Conservation (phyloP, 257 asterid genomes). For the Gentiana dahurica region DNA sequence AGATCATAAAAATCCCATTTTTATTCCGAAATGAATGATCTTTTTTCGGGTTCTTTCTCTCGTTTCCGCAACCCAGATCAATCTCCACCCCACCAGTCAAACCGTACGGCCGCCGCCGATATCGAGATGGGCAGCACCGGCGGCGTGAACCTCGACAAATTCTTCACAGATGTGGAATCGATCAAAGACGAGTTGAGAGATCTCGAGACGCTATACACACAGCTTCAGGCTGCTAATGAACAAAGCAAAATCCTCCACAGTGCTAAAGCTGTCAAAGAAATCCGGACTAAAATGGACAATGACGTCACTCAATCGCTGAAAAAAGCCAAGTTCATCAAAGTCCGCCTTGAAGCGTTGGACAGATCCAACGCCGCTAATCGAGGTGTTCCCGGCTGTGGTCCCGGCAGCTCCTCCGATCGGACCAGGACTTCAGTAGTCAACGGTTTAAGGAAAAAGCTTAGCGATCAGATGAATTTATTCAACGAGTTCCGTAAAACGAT, state of each 20-base stretch:
- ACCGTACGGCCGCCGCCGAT: not conserved
- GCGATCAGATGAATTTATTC: conserved; percentile 31
- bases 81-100: conserved; percentile 1
- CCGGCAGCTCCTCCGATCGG: conserved; percentile 34
- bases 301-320: conserved; percentile 22
- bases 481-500: conserved; percentile 32
- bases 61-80: conserved; percentile 8
- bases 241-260: conserved; percentile 41
- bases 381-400: conserved; percentile 34
- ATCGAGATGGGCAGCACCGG: conserved; percentile 12
- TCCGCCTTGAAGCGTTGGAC: conserved; percentile 27
- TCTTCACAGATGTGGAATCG: conserved; percentile 59
- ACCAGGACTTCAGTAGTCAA: conserved; percentile 35
- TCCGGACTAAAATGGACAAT: conserved; percentile 31
- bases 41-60: conserved; percentile 15
- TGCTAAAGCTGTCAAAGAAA: conserved; percentile 30
- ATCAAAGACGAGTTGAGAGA: conserved; percentile 52
- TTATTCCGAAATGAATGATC: conserved; percentile 10
- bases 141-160: conserved; percentile 46
- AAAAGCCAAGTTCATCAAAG: conserved; percentile 32
- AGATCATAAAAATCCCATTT: no score
- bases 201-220: conserved; percentile 43
- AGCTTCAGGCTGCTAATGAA: conserved; percentile 50
- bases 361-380: conserved; percentile 30
- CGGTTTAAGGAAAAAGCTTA: conserved; percentile 34